Percentiles rank a stretch among this genome's conserved stretches.
Conservation (phyloP, 139 green algal species). For the Chlorella vulgaris region DNA sequence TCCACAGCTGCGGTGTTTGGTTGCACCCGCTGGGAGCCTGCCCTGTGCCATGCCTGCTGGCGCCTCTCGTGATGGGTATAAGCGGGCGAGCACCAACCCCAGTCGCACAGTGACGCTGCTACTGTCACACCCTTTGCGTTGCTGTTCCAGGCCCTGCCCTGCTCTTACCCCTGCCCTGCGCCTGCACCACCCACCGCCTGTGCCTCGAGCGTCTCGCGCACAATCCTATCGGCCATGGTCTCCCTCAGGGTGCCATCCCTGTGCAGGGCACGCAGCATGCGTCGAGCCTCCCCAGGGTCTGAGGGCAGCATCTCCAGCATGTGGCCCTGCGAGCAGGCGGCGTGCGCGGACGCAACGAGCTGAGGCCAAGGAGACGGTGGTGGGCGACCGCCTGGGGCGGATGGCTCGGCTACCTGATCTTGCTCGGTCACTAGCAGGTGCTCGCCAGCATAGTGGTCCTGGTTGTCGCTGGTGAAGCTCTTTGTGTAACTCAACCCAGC, state of each 20-base stretch:
- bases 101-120: too few relatives aligned
- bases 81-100: too few relatives aligned
- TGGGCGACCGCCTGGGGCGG: too few relatives aligned
- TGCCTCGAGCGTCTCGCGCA: constrained; percentile 6
- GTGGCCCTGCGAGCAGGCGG: neutral
- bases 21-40: too few relatives aligned
- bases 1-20: neutral
- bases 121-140: too few relatives aligned
- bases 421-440: constrained; percentile 12
- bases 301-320: constrained; percentile 3
- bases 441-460: neutral
- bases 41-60: neutral
- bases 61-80: too few relatives aligned
- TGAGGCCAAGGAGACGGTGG: too few relatives aligned
- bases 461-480: neutral
- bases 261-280: constrained; percentile 4
- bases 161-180: neutral
- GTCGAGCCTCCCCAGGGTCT: constrained; percentile 4
- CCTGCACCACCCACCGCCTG: neutral
- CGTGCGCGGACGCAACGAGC: too few relatives aligned
- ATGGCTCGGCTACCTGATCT: neutral
- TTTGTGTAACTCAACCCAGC: too few relatives aligned
- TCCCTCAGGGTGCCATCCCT: neutral
- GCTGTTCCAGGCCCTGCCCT: too few relatives aligned
- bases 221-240: neutral